Evolutionary conservation across 345 rosid species (phyloP).

Genomic region (Linum tenue): DNA sequence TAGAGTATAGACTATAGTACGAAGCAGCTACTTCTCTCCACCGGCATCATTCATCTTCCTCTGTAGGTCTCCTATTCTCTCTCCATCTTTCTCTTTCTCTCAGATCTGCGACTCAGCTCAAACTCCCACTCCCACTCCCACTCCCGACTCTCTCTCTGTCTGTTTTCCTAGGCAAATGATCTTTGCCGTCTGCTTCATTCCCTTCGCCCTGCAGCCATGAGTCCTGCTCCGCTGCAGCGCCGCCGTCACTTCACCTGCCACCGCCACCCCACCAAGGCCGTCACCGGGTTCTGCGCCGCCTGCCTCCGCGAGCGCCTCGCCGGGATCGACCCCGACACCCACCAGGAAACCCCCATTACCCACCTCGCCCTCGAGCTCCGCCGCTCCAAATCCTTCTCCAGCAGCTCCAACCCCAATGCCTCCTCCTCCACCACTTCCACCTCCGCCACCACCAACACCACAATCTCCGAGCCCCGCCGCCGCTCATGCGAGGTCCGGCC

Average conservation of each 20-base stretch:
- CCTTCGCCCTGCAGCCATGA: slow-evolving; percentile 26
- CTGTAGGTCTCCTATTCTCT: not conserved
- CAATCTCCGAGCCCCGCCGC: slow-evolving; percentile 38
- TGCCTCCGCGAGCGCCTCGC: slow-evolving; percentile 82
- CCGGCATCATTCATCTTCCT: not conserved
- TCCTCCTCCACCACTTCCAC: slow-evolving; percentile 13
- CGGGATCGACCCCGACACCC: slow-evolving; percentile 39
- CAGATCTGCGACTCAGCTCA: not conserved
- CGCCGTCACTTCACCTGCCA: slow-evolving; percentile 43
- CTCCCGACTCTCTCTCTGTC: slow-evolving; percentile 2
- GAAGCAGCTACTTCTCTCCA: not conserved
- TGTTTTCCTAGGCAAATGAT: not conserved
- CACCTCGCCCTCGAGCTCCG: slow-evolving; percentile 30
- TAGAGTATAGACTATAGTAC: not conserved
- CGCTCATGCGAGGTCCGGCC: slow-evolving; percentile 43
- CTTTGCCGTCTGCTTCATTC: slow-evolving; percentile 5
- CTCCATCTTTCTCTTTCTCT: not conserved
- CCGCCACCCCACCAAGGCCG: slow-evolving; percentile 47
- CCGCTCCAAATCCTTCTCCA: slow-evolving; percentile 45
- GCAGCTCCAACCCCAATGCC: slow-evolving; percentile 15
- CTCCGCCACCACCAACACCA: slow-evolving; percentile 5
- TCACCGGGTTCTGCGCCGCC: slow-evolving; percentile 55
- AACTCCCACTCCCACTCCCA: not conserved
- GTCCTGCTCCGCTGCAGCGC: slow-evolving; percentile 16
- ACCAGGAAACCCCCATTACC: slow-evolving; percentile 18